Base-by-base conservation (phyloP, 78 protist genomes). In the Creolimax fragrantissima region DNA sequence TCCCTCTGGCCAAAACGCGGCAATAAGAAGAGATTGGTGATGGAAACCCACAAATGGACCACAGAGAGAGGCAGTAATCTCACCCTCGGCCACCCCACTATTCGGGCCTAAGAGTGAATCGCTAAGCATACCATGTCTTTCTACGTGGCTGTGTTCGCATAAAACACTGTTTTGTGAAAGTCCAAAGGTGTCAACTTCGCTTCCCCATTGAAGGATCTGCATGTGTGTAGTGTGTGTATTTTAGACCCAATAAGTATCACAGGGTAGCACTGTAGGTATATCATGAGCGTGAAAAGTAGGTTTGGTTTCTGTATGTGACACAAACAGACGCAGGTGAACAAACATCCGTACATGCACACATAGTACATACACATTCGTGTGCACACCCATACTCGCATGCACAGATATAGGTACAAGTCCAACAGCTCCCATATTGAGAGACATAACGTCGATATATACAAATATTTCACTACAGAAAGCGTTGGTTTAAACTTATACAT, bases 101-200 rank as follows among this genome's bases (percentile, higher is more conserved):
- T 83, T 83, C 44, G 86, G 86, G 7, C 86, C 86, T 24, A 83
- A 24, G 5, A 83, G 6, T 32, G 42, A 35, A 41, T 83, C 86
- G 6, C 42, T 83, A 36, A 83, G 6, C 86, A 35, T 83, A 11
- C 86, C 86, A 41, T 83, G 86, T 0, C 86, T 5, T 41, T 83
- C 86, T 6, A 83, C 86, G 86, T 83, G 86, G 86, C 86, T 83
- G 86, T 83, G 86, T 41, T 83, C 86, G 35, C 86, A 83, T 41
- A 83, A 24, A 36, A 83, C 86, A 11, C 86, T 83, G 86, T 83
- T 83, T 41, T 35, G 7, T 24, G 86, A 6, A 6, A 83, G 86
- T 24, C 42, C 86, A 32, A 83, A 24, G 35, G 42, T 24, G 7
- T 83, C 86, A 5, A 83, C 86, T 41, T 83, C 86, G 37, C 86